These are phyloP conservation scores for Colletotrichum sp. DNA, from an alignment of 2,329 filamentous ascomycete genomes.

Conservation along the genomic window DNA sequence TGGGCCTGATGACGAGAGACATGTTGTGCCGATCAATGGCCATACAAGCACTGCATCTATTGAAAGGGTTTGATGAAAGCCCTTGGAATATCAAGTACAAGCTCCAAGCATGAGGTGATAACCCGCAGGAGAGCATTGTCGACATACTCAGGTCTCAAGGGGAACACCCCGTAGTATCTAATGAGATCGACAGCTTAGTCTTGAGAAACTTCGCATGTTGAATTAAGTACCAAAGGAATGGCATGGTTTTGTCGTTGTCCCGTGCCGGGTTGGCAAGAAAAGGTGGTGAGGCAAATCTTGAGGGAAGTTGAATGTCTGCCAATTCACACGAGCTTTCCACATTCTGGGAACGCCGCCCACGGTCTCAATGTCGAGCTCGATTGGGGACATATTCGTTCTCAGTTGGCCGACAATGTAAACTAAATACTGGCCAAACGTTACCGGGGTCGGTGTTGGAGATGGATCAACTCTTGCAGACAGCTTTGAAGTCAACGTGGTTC, in stretches of 20 bases:
- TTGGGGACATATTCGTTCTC: background rate
- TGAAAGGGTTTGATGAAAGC: background rate
- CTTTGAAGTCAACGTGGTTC: background rate
- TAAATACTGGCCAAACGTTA: background rate
- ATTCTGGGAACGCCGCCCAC: background rate
- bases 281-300: background rate
- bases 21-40: background rate
- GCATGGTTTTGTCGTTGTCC: rapidly evolving
- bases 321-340: rapidly evolving
- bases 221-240: background rate
- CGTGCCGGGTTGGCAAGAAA: background rate
- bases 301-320: background rate
- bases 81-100: background rate
- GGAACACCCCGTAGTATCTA: background rate
- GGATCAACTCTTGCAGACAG: background rate
- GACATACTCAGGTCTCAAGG: background rate
- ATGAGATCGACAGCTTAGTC: background rate
- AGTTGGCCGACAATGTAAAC: background rate
- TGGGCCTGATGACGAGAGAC: rapidly evolving
- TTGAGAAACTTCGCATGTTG: background rate
- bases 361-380: rapidly evolving
- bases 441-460: background rate
- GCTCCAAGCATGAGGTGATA: background rate
- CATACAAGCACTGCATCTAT: background rate
- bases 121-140: background rate